phyloP scores from a whole-genome alignment of 208 protist species.

The Acanthamoeba pearcei region DNA sequence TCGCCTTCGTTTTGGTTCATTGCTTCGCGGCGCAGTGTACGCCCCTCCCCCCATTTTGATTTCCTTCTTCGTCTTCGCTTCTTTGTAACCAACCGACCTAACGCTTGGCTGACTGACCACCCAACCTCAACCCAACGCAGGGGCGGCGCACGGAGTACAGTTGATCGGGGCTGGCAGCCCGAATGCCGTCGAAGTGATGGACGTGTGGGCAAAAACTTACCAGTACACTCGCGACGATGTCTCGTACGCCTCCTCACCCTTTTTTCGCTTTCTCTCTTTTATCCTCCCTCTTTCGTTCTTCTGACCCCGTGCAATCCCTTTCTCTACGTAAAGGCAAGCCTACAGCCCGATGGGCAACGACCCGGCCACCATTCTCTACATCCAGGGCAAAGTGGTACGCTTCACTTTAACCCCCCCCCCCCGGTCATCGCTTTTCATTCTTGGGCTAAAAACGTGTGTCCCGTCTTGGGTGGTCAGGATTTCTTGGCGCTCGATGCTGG shows the following conservation, averaged over 20 bases:
- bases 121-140: background rate
- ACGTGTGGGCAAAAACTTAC: background rate
- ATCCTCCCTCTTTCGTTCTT: background rate
- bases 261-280: background rate
- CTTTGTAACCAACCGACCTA: background rate
- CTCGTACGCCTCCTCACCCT: background rate
- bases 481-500: background rate
- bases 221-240: conserved; percentile 24
- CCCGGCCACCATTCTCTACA: background rate
- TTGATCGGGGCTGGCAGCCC: background rate
- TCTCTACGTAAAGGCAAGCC: background rate
- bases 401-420: too few relatives aligned
- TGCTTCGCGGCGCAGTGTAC: too few relatives aligned
- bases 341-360: background rate
- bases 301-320: too few relatives aligned
- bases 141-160: background rate
- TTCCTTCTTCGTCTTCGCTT: too few relatives aligned
- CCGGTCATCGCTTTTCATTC: too few relatives aligned
- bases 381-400: background rate
- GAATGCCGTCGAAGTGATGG: background rate
- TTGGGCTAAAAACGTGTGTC: too few relatives aligned
- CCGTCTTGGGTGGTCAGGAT: too few relatives aligned
- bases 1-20: too few relatives aligned
- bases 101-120: background rate
- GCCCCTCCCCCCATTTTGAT: too few relatives aligned